These are phyloP conservation scores for Syzygium oleosum DNA, from an alignment of 345 rosid species.

Conservation along the genomic window DNA sequence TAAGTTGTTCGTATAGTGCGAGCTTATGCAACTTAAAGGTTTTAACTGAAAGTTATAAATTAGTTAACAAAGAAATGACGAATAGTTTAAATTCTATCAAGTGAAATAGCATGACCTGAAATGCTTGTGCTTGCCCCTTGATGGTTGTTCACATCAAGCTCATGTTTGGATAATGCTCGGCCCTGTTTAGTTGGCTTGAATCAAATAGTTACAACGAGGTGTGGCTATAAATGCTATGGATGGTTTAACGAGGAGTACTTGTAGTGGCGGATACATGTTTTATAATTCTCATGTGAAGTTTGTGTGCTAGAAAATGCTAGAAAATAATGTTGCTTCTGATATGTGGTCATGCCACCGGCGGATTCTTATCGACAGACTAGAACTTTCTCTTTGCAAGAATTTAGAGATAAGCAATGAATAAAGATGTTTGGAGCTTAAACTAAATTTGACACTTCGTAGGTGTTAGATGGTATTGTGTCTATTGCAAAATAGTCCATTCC, in stretches of 20 bases:
- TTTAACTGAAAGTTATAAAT: background rate
- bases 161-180: background rate
- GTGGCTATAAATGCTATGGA: background rate
- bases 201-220: background rate
- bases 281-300: background rate
- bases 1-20: conserved; percentile 24
- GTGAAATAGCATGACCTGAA: background rate
- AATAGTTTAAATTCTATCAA: background rate
- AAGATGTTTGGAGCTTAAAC: background rate
- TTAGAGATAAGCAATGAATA: background rate
- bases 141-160: background rate
- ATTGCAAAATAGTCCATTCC: background rate
- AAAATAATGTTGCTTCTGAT: background rate
- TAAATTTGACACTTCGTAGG: background rate
- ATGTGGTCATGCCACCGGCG: background rate
- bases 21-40: background rate
- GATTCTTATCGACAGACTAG: background rate
- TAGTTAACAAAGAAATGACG: background rate
- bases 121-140: background rate
- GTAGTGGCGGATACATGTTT: background rate
- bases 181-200: background rate
- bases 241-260: background rate
- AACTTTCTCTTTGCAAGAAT: background rate
- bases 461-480: background rate
- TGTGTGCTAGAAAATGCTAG: background rate